Evolutionary conservation across 768 basidiomycete genomes (phyloP).

Genomic region (Mycena amicta): DNA sequence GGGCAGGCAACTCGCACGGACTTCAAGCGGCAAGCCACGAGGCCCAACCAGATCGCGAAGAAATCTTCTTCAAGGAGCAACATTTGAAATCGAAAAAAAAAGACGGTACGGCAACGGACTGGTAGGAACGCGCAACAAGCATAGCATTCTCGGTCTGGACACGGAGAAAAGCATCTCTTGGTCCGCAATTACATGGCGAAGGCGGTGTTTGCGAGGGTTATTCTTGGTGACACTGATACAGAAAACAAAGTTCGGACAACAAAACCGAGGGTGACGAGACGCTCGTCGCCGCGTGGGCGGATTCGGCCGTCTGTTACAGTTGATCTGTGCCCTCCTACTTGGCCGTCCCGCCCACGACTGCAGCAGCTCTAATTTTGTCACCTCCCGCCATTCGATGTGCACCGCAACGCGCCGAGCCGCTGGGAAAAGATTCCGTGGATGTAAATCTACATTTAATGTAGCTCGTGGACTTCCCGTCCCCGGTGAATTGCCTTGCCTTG

Average conservation of each 20-base stretch:
- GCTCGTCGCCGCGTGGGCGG: not conserved
- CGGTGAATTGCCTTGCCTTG: no score
- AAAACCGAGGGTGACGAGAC: not conserved
- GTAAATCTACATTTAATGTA: no score
- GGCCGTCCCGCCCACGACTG: no score
- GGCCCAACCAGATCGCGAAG: no score
- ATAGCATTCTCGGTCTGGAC: not conserved
- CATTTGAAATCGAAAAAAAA: not conserved
- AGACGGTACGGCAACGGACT: no score
- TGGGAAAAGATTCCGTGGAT: no score
- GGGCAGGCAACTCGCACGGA: not conserved
- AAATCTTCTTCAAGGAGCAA: constrained; percentile 1
- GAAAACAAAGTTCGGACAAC: not conserved
- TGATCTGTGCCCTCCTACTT: no score
- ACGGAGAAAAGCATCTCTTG: not conserved
- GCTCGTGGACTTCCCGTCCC: no score
- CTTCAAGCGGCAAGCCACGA: not conserved
- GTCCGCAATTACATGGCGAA: not conserved
- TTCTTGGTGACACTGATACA: not conserved
- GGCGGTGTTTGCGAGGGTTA: not conserved
- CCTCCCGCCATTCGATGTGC: no score
- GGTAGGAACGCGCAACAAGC: no score
- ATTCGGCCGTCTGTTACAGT: not conserved
- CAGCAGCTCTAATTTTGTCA: no score
- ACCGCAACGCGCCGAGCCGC: no score